Evolutionary conservation across 2,329 filamentous ascomycete species (phyloP), one percentile per base, ranked within the genome.

Genomic region (Penicillium sp.): DNA sequence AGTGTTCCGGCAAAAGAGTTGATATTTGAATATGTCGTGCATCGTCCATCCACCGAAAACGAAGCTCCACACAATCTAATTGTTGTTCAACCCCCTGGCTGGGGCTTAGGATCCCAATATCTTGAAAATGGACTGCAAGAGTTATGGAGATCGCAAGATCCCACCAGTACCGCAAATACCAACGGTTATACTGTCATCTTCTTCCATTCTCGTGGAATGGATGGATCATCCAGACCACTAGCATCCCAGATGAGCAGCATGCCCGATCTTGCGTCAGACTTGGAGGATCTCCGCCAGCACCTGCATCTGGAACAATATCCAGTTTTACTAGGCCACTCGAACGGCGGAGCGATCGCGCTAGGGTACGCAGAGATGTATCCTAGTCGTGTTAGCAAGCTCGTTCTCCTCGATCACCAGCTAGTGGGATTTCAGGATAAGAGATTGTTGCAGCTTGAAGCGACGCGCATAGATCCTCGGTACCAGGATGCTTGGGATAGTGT

Each of bases 301-400:
- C 38, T 53, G 12, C 21, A 36, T 35, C 21, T 53, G 23, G 29
- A 35, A 7, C 21, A 0, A 36, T 53, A 45, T 15, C 50, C 50
- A 4, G 31, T 53, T 12, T 13, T 53, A 19, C 6, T 53, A 13
- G 50, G 50, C 12, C 50, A 53, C n/a, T 53, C 50, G 0, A 53
- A 53, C 21, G 50, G 50, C 39, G 50, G 50, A 19, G 50, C 50
- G 3, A 53, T 53, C 21, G 50, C 39, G 5, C 21, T 53, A 13
- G 39, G 50, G 8, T 53, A 53, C 6, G 50, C 50, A 6, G 27
- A 53, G 31, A 53, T 53, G 39, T 53, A 53, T 45, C 39, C 50
- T 12, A 17, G 27, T 21, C 31, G 50, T n/a, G 50, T 53, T 15
- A 2, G 5, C 10, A 53, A 45, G 29, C 50, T 53, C 10, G 15